phyloP scores from a whole-genome alignment of 2,329 filamentous ascomycete species.

The Lasiodiplodia gonubiensis region DNA sequence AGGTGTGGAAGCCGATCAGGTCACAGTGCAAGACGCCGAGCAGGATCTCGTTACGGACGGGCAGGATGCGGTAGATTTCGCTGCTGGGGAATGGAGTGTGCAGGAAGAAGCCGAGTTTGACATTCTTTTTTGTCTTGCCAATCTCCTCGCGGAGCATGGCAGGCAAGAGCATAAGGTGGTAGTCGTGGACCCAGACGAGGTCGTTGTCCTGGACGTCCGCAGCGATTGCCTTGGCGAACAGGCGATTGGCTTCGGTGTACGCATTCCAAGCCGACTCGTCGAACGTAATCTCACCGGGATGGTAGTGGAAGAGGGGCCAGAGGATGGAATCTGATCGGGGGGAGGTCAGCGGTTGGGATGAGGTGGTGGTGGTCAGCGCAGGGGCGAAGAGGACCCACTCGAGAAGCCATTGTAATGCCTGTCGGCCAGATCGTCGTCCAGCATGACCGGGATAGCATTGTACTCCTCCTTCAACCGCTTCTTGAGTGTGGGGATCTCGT shows the following conservation, averaged over 20 bases:
- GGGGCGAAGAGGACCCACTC: constrained; percentile 62
- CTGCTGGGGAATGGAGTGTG: constrained; percentile 97
- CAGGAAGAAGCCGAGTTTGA: constrained; percentile 98
- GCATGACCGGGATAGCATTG: constrained; percentile 87
- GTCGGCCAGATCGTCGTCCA: constrained; percentile 91
- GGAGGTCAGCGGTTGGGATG: background rate
- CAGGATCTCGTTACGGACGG: constrained; percentile 87
- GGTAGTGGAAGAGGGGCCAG: constrained; percentile 98
- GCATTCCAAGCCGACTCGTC: constrained; percentile 94
- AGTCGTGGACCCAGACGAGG: constrained; percentile 97
- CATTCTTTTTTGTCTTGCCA: constrained; percentile 78
- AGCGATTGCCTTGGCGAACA: constrained; percentile 87
- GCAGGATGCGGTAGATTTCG: constrained; percentile 94
- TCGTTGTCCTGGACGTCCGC: constrained; percentile 91
- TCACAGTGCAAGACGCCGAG: constrained; percentile 90
- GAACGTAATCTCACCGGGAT: constrained; percentile 97
- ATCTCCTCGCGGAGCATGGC: constrained; percentile 94
- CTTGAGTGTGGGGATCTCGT: constrained; percentile 76
- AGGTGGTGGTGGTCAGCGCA: no score
- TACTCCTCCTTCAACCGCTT: constrained; percentile 84
- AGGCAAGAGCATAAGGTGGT: constrained; percentile 95
- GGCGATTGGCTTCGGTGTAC: constrained; percentile 88
- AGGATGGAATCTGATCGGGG: constrained; percentile 81
- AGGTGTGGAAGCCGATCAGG: constrained; percentile 96
- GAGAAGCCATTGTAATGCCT: constrained; percentile 98